phyloP scores from a whole-genome alignment of 345 rosid genomes.

The Barbarea vulgaris region DNA sequence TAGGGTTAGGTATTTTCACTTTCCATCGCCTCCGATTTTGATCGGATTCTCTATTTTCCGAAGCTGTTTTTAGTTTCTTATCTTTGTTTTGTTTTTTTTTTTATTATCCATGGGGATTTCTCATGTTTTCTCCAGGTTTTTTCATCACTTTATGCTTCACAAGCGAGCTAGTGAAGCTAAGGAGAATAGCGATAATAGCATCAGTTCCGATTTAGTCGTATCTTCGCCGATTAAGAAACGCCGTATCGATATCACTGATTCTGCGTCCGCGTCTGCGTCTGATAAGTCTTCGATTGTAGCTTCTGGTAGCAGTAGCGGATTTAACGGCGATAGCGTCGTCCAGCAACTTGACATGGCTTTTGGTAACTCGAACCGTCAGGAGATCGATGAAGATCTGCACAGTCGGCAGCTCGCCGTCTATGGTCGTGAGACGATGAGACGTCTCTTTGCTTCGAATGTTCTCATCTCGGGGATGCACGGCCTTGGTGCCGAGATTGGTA shows the following conservation, averaged over 20 bases:
- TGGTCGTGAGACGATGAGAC: constrained; percentile 97
- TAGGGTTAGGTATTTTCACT: constrained; percentile 42
- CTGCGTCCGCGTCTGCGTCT: constrained; percentile 22
- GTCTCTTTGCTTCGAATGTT: constrained; percentile 87
- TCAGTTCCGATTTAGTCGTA: constrained; percentile 29
- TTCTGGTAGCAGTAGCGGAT: constrained; percentile 28
- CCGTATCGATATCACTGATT: constrained; percentile 44
- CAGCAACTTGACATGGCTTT: constrained; percentile 62
- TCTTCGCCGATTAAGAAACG: constrained; percentile 64
- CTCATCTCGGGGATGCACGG: constrained; percentile 95
- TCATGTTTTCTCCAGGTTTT: constrained; percentile 54
- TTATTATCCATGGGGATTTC: constrained; percentile 49
- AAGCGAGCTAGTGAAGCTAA: constrained; percentile 81
- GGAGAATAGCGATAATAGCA: constrained; percentile 43
- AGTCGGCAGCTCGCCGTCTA: constrained; percentile 99
- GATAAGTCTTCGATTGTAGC: constrained; percentile 30
- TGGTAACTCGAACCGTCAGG: constrained; percentile 67
- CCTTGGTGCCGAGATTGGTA: constrained; percentile 97
- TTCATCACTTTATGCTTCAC: constrained; percentile 94
- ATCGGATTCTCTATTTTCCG: not conserved
- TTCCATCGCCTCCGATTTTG: constrained; percentile 25
- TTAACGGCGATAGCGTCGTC: constrained; percentile 29
- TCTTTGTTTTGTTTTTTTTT: constrained; percentile 7
- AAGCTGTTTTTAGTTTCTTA: not conserved
- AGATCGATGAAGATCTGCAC: constrained; percentile 97